phyloP scores from a whole-genome alignment of 352 stramenopile genomes.

The Discostella stelligera region DNA sequence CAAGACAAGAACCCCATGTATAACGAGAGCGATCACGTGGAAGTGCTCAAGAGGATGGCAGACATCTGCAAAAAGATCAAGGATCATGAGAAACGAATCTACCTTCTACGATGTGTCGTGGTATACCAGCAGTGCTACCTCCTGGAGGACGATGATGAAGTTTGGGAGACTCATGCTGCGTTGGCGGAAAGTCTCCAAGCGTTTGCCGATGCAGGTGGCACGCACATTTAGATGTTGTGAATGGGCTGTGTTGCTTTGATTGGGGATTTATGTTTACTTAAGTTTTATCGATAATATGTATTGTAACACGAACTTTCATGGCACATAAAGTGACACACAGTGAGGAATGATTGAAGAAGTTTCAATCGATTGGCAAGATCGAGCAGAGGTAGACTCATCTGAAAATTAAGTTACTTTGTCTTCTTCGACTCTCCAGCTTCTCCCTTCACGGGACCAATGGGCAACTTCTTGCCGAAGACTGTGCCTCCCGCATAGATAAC shows the following conservation, averaged over 20 bases:
- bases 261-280: slow-evolving; percentile 3
- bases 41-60: slow-evolving; percentile 45
- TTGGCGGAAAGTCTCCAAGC: slow-evolving; percentile 30
- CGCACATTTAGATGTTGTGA: slow-evolving; percentile 10
- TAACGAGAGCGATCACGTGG: slow-evolving; percentile 36
- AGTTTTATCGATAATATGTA: neutral
- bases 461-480: slow-evolving; percentile 63
- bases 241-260: neutral
- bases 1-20: slow-evolving; percentile 24
- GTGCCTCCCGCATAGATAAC: slow-evolving; percentile 68
- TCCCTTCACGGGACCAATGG: slow-evolving; percentile 65
- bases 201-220: slow-evolving; percentile 31
- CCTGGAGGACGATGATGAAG: slow-evolving; percentile 43
- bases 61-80: slow-evolving; percentile 40
- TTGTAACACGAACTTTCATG: neutral
- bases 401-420: slow-evolving; percentile 17
- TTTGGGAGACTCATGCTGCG: slow-evolving; percentile 46
- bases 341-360: neutral
- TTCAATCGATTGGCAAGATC: neutral
- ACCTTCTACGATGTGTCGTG: slow-evolving; percentile 30
- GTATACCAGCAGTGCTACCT: slow-evolving; percentile 41
- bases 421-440: slow-evolving; percentile 27
- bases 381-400: too few relatives aligned
- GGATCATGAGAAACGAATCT: slow-evolving; percentile 37
- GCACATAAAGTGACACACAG: neutral